Evolutionary conservation across 1,284 basidiomycete species (phyloP).

Genomic region (Boletus sp.): DNA sequence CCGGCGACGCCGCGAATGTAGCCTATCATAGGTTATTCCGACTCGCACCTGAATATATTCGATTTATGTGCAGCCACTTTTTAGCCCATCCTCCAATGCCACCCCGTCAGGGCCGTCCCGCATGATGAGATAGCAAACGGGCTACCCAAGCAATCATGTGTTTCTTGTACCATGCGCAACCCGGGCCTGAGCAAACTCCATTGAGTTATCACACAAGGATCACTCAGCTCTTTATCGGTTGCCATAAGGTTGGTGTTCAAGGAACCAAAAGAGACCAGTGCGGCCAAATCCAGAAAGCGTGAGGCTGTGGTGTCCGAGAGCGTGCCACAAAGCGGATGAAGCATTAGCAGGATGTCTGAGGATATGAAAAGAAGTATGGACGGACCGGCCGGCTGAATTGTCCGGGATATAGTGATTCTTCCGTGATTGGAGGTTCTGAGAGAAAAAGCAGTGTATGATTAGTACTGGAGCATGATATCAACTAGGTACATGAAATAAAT

Average conservation of each 20-base stretch:
- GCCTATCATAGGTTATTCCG: neutral
- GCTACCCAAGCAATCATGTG: slow-evolving; percentile 1
- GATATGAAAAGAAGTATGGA: slow-evolving; percentile 13
- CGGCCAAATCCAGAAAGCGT: slow-evolving; percentile 5
- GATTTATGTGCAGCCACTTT: neutral
- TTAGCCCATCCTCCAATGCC: neutral
- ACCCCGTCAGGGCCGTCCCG: neutral
- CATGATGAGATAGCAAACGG: neutral
- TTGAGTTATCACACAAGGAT: slow-evolving; percentile 2
- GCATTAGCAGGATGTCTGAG: slow-evolving; percentile 23
- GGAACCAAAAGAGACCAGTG: neutral
- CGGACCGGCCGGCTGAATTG: neutral
- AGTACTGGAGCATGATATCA: slow-evolving; percentile 16
- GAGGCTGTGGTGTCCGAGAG: slow-evolving; percentile 31
- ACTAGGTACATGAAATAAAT: slow-evolving; percentile 25
- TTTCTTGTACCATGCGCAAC: neutral
- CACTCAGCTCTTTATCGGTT: slow-evolving; percentile 7
- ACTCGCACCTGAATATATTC: neutral
- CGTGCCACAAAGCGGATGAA: slow-evolving; percentile 30
- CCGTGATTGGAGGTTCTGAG: slow-evolving; percentile 7
- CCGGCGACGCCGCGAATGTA: neutral
- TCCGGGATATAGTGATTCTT: neutral
- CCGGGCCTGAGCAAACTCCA: slow-evolving; percentile 6
- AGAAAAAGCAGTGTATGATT: slow-evolving; percentile 14
- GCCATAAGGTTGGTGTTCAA: slow-evolving; percentile 1